Evolutionary conservation across 1,284 basidiomycete genomes (phyloP).

Genomic region (Trichosporon faecale): DNA sequence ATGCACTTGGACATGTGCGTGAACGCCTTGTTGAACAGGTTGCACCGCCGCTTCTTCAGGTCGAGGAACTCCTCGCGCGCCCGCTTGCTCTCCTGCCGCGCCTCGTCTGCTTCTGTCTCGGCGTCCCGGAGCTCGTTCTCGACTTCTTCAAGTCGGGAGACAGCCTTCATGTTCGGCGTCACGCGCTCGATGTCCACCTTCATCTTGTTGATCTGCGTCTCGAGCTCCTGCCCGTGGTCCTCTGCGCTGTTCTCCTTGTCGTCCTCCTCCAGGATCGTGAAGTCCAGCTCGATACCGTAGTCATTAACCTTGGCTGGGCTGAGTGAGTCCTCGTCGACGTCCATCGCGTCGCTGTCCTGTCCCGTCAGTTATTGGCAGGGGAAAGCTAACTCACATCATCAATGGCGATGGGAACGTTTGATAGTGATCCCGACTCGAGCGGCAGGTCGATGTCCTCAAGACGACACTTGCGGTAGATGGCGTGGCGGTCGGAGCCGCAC

Average conservation of each 20-base stretch:
- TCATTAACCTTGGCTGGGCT: conserved; percentile 68
- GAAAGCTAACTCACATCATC: conserved; percentile 66
- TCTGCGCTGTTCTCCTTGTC: conserved; percentile 73
- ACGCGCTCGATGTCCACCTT: conserved; percentile 84
- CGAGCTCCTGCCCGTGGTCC: conserved; percentile 69
- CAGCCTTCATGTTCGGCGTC: conserved; percentile 95
- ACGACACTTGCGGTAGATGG: conserved; percentile 85
- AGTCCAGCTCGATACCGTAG: conserved; percentile 89
- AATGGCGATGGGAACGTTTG: conserved; percentile 73
- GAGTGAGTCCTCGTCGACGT: conserved; percentile 78
- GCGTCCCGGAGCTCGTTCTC: conserved; percentile 62
- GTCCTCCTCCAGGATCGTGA: conserved; percentile 72
- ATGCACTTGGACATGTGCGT: conserved; percentile 92
- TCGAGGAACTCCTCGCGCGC: conserved; percentile 89
- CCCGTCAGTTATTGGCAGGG: conserved; percentile 13
- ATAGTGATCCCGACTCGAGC: conserved; percentile 67
- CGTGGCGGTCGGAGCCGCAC: conserved; percentile 76
- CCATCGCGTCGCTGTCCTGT: conserved; percentile 75
- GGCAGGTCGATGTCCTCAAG: conserved; percentile 90
- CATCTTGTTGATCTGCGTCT: conserved; percentile 70
- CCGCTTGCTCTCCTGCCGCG: conserved; percentile 72
- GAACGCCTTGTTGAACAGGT: conserved; percentile 94
- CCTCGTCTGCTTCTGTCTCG: conserved; percentile 59
- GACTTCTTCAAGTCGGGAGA: conserved; percentile 90
- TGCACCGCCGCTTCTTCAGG: conserved; percentile 77